Percentiles rank a stretch among this genome's conserved stretches.
Conservation (phyloP, 148 eudicot genomes). For the Silene uniflora region DNA sequence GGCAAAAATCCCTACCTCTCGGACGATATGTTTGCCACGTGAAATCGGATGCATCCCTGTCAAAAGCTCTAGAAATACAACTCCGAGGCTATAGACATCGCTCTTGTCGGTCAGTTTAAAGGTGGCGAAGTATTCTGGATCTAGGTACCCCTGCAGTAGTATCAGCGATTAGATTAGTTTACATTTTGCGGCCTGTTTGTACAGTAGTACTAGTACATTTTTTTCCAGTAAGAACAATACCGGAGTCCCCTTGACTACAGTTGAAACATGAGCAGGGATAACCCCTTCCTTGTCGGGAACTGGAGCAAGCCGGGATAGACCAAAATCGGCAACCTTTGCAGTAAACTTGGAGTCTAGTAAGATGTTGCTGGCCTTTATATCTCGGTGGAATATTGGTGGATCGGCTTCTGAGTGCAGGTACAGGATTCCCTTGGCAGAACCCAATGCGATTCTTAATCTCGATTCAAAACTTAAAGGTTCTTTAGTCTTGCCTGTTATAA, state of each 20-base stretch:
- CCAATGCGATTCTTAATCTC: conserved; percentile 64
- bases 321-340: conserved; percentile 93
- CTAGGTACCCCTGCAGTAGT: conserved; percentile 64
- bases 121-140: conserved; percentile 73
- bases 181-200: not conserved
- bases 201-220: not conserved
- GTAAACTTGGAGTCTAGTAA: conserved; percentile 57
- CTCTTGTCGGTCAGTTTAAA: conserved; percentile 74
- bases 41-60: conserved; percentile 70
- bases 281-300: conserved; percentile 57
- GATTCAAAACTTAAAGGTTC: conserved; percentile 19
- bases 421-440: conserved; percentile 79
- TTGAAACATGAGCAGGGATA: conserved; percentile 65
- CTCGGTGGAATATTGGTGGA: conserved; percentile 92
- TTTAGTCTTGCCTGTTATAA: conserved; percentile 46
- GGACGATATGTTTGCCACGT: conserved; percentile 67
- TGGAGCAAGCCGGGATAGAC: conserved; percentile 88
- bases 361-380: conserved; percentile 85
- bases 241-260: conserved; percentile 90
- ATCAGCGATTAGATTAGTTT: not conserved
- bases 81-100: conserved; percentile 24
- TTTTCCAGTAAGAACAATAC: conserved; percentile 32
- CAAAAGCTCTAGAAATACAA: conserved; percentile 63
- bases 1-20: conserved; percentile 39
- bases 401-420: conserved; percentile 92